Evolutionary conservation across 176 grass and related monocot species (phyloP), one percentile per base, ranked within the genome.

Genomic region (Avena insularis): DNA sequence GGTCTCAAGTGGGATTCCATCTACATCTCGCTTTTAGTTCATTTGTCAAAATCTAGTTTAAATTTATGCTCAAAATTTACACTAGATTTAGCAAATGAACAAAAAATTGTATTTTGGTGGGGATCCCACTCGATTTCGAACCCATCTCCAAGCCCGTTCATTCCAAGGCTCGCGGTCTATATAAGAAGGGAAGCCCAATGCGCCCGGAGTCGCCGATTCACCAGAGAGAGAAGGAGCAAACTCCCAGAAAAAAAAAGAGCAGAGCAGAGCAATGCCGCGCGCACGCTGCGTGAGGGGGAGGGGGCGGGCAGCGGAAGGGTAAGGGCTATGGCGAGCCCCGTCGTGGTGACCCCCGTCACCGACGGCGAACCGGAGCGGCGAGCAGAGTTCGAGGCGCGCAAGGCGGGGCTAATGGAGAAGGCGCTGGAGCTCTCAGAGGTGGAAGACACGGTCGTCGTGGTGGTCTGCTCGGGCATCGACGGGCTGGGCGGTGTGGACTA

Each of bases 401-500:
- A 83, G 89, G 56, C 8, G 17, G 5, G 0, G 66, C 49, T 87
- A 80, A 20, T 0, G 48, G 38, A 17, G 3, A 87, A 79, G 56
- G 65, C 19, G 5, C 1, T 5, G 9, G 56, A 73, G 49, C 81
- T 91, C 38, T 14, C 11, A 57, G 15, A 40, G 75, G 11, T 2
- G 47, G 74, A 59, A 60, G 20, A 0, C 14, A 75, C 87, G 75
- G 48, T 61, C 19, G 76, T 91, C 49, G 81, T 58, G 25, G 21
- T 84, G 81, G 6, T 84, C 85, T 80, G 49, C 76, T 33, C 58
- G 80, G 81, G 17, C 65, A n/a, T 49, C 48, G 80, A 9, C 48
- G 70, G 48, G 12, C 47, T 4, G 47, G 83, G 74, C 6, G 57
- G 7, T 6, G 15, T 6, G 13, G 59, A 60, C 2, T 56, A 17